These are phyloP conservation scores for Gleditsia sinensis DNA, from an alignment of 306 rosid genomes.

Conservation along the genomic window DNA sequence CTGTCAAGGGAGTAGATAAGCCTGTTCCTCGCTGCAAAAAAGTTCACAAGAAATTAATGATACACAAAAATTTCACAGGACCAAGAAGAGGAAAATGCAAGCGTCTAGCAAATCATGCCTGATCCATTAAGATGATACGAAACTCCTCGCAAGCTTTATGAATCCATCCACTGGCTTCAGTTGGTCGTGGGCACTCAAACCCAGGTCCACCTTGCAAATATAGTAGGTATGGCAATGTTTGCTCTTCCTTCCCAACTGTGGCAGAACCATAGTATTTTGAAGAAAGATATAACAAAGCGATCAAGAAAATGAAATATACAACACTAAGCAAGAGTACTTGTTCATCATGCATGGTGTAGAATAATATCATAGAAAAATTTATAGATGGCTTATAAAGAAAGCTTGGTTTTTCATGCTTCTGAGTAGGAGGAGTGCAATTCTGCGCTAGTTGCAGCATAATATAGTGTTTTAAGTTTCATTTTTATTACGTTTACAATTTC, in stretches of 20 bases:
- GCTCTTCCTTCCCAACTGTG: constrained; percentile 88
- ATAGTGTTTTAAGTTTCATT: neutral
- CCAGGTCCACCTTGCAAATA: constrained; percentile 99
- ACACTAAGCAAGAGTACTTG: constrained; percentile 28
- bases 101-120: constrained; percentile 62
- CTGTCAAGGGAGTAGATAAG: constrained; percentile 85
- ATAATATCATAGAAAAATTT: neutral
- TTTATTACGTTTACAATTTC: neutral
- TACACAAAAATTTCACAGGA: neutral
- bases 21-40: constrained; percentile 95
- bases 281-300: constrained; percentile 20
- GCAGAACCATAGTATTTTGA: constrained; percentile 24
- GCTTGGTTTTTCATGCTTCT: constrained; percentile 20
- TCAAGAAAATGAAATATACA: constrained; percentile 1
- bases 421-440: neutral
- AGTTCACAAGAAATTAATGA: constrained; percentile 26
- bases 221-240: constrained; percentile 70
- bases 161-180: constrained; percentile 90
- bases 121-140: constrained; percentile 90
- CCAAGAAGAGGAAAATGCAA: constrained; percentile 10
- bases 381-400: neutral
- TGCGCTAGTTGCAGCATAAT: constrained; percentile 24
- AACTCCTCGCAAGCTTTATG: constrained; percentile 84
- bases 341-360: constrained; percentile 12
- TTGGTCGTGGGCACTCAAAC: constrained; percentile 76